These are phyloP conservation scores for Pseudisothecium myosuroides DNA, from an alignment of 225 moss, liverwort and hornwort genomes.

Conservation along the genomic window DNA sequence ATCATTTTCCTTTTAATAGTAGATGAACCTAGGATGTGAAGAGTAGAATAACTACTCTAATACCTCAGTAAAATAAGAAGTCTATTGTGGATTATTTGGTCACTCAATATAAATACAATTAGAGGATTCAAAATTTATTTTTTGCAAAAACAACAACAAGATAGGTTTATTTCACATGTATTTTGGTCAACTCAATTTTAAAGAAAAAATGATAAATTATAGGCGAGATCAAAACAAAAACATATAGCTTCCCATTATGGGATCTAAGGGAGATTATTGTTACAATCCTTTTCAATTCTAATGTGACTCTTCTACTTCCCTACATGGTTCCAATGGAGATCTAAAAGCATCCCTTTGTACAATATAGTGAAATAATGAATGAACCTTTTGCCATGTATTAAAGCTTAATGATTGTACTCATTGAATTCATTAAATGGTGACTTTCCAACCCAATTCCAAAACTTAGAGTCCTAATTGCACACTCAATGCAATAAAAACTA, in stretches of 20 bases:
- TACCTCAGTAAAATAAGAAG: neutral
- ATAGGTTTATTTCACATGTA: neutral
- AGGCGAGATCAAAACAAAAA: neutral
- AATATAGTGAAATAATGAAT: too few species aligned
- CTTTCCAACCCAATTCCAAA: neutral
- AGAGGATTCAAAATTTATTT: neutral
- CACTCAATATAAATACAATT: neutral
- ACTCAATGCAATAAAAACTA: neutral
- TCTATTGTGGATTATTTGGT: neutral
- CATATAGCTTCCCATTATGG: neutral
- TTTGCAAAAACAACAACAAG: neutral
- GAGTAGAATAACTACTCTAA: neutral
- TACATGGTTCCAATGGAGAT: neutral
- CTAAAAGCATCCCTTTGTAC: neutral
- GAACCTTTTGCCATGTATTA: too few species aligned
- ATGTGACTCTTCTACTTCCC: neutral
- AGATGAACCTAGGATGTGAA: neutral
- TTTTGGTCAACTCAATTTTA: neutral
- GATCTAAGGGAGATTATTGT: fast-evolving
- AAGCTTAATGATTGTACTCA: too few species aligned
- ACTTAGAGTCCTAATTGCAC: neutral
- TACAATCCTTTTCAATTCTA: neutral
- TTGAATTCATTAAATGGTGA: too few species aligned
- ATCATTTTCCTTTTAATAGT: too few species aligned
- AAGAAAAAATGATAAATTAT: neutral